These are phyloP conservation scores for Boletus insuetus DNA, from an alignment of 768 basidiomycete genomes.

Conservation along the genomic window DNA sequence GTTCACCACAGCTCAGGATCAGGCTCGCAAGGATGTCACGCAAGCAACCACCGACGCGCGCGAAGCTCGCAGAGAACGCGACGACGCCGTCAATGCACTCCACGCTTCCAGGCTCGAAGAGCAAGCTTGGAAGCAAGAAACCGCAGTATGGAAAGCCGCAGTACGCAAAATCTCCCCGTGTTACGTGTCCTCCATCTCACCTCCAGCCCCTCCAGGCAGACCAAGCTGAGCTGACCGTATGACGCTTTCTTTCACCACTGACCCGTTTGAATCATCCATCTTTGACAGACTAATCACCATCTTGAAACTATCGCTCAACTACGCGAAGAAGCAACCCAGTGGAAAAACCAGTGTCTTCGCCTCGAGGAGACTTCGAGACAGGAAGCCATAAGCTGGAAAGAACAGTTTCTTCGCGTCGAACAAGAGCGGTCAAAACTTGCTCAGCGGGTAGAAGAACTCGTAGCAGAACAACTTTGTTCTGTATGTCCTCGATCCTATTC, in stretches of 20 bases:
- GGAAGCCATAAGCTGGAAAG: conserved; percentile 71
- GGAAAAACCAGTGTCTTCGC: conserved; percentile 64
- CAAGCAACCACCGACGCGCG: conserved; percentile 45
- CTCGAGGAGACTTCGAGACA: conserved; percentile 45
- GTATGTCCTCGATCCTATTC: conserved; percentile 32
- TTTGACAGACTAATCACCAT: conserved; percentile 54
- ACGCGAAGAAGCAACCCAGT: conserved; percentile 62
- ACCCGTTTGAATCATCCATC: neutral
- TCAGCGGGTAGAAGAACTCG: conserved; percentile 56
- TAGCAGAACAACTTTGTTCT: conserved; percentile 43
- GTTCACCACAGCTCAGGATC: conserved; percentile 57
- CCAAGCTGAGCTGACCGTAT: conserved; percentile 56
- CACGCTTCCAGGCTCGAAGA: conserved; percentile 45
- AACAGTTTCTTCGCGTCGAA: conserved; percentile 73
- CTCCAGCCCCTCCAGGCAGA: conserved; percentile 37
- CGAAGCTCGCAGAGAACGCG: conserved; percentile 50
- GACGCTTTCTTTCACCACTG: conserved; percentile 11
- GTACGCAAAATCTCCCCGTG: conserved; percentile 38
- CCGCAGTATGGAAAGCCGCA: conserved; percentile 40
- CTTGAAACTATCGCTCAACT: conserved; percentile 59
- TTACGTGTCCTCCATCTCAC: conserved; percentile 11
- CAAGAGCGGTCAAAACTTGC: conserved; percentile 60
- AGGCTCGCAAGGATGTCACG: conserved; percentile 51
- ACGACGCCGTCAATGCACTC: conserved; percentile 44
- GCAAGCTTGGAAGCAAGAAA: conserved; percentile 47